Evolutionary conservation across 2,329 filamentous ascomycete species (phyloP), one percentile per base, ranked within the genome.

Genomic region (Aaosphaeria pasadenensis): DNA sequence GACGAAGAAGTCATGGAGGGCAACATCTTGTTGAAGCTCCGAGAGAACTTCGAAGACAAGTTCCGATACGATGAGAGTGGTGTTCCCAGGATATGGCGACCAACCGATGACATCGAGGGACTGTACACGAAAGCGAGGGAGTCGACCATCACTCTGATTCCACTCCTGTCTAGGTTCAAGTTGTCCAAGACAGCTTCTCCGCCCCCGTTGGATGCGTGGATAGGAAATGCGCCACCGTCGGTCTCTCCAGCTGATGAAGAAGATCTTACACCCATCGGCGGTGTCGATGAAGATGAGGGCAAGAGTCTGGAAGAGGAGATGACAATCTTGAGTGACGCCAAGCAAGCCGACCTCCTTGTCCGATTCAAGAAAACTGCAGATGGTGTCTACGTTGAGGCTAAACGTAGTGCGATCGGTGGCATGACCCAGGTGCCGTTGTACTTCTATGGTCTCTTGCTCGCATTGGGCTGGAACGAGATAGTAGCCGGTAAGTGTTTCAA

Each of bases 1-100:
- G 92, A 97, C 33, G 94, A 99, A 66, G 94, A 99, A 72, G 89
- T 96, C 66, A 95, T 95, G 85, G 94, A 97, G 74, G 92, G 92
- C 62, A 99, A 97, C 66, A 85, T 99, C 46, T 77, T 97, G 32
- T 79, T 97, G 58, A 99, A 99, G 77, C 82, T 99, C 44, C 85
- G 94, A 33, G 94, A 99, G 71, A 97, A 96, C 75, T 99, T 99
- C 58, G 94, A 99, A 73, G 94, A 99, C 75, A 96, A 96, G 73
- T 99, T 99, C 81, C 87, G 94, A 55, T 99, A 99, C 63, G 94
- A 99, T 62, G 91, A 96, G 50, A 85, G 85, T 5, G 94, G 94
- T 29, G 94, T 99, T 4, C 94, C 94, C 5, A 83, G 94, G 50
- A 96, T 99, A 71, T 99, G 94, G 94, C 85, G 91, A 28, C 94